Evolutionary conservation across 768 basidiomycete species (phyloP).

Genomic region (Tephrocybe sp.): DNA sequence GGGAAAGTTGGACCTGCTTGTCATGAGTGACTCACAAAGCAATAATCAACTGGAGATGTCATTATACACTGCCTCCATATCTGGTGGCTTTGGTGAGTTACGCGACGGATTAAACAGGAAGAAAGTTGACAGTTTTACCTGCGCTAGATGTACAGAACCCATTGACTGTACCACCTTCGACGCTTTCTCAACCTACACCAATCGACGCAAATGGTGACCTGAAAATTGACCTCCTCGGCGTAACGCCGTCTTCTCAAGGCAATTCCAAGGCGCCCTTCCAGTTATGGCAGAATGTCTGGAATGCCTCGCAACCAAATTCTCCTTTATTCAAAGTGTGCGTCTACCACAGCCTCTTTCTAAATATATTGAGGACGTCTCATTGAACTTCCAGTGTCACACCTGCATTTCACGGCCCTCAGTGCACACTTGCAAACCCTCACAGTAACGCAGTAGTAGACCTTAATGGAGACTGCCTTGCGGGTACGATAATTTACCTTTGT

Average conservation of each 20-base stretch:
- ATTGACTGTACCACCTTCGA: conserved; percentile 59
- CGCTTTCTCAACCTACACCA: conserved; percentile 76
- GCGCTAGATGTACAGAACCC: conserved; percentile 37
- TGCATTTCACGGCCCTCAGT: conserved; percentile 60
- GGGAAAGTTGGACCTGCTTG: conserved; percentile 84
- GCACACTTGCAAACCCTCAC: conserved; percentile 83
- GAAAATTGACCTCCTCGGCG: conserved; percentile 83
- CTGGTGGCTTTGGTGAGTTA: conserved; percentile 66
- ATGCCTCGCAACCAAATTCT: conserved; percentile 47
- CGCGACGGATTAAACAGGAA: not conserved
- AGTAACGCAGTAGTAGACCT: conserved; percentile 94
- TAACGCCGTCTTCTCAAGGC: conserved; percentile 37
- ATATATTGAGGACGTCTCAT: not conserved
- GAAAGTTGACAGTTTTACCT: not conserved
- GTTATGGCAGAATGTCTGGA: conserved; percentile 84
- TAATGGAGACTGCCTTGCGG: conserved; percentile 94
- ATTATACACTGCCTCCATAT: conserved; percentile 63
- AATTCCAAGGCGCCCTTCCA: conserved; percentile 41
- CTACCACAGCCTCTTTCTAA: not conserved
- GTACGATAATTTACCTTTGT: conserved; percentile 30
- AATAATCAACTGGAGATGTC: conserved; percentile 57
- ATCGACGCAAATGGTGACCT: conserved; percentile 88
- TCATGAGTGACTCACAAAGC: conserved; percentile 67
- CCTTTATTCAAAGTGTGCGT: conserved; percentile 69
- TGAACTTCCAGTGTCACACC: conserved; percentile 46